Evolutionary conservation across 441 rosid species (phyloP), one percentile per base, ranked within the genome.

Genomic region (Populus hybrid): DNA sequence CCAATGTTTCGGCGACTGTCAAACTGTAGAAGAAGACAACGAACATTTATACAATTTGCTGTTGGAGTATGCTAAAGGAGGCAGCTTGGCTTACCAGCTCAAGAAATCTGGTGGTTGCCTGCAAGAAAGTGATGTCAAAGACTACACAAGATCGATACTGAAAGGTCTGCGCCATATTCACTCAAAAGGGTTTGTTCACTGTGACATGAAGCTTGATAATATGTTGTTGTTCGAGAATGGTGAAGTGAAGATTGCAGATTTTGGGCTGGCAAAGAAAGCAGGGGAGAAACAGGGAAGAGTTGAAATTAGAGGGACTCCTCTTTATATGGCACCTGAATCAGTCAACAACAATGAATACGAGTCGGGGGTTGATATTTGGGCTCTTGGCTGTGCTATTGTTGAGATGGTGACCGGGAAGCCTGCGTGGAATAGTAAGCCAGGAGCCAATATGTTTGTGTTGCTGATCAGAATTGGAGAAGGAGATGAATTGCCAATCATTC

Each of bases 261-360:
- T 95, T 66, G 99, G 96, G 11, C 80, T 95, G 66, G 89, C 97
- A 7, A 90, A 77, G 81, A 87, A 69, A 74, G 50, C 84, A 9
- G 91, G 90, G 34, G 76, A 75, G 21, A 71, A 71, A 69, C 76
- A 35, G 75, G 80, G 73, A 3, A 80, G 75, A n/a, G 24, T 76
- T 21, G 81, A 89, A 83, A 78, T 90, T 67, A 77, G 96, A 64
- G 99, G 99, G 7, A 95, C 99, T 77, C 99, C 98, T 21, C 80
- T 93, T 46, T 89, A 87, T 28, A 84, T 95, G 85, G 87, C 99
- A n/a, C 99, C 99, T 2, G 99, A 95, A 80, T 88, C 97, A 0
- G 94, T 95, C 30, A 90, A 85, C 57, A 78, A 87, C 2, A 91
- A 86, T 74, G 88, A 84, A 70, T 92, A 89, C 73, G 91, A 88